Evolutionary conservation across 805 yeast species (phyloP).

Genomic region (Kregervanrija pseudodelftensis): DNA sequence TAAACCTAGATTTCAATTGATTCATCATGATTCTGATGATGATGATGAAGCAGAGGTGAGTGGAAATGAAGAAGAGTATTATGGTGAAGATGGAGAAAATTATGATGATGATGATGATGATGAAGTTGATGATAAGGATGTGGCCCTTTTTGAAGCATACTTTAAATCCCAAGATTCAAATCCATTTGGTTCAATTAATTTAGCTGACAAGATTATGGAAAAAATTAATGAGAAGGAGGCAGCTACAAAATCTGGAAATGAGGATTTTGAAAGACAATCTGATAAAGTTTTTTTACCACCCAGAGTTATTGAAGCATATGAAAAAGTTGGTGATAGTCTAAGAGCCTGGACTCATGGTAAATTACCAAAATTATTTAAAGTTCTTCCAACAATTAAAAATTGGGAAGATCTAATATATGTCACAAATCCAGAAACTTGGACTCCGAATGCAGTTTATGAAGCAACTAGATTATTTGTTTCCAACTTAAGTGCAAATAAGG

Average conservation of each 20-base stretch:
- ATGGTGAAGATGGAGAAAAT: constrained; percentile 32
- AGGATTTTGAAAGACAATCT: constrained; percentile 33
- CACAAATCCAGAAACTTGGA: constrained; percentile 89
- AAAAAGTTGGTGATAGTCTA: constrained; percentile 81
- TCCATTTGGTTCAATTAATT: constrained; percentile 45
- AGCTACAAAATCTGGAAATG: constrained; percentile 17
- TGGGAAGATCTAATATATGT: constrained; percentile 96
- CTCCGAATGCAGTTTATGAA: constrained; percentile 90
- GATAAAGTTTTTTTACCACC: constrained; percentile 90
- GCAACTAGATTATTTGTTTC: constrained; percentile 94
- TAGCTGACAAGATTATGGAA: constrained; percentile 93
- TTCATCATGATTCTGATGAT: constrained; percentile 31
- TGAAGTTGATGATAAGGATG: constrained; percentile 70
- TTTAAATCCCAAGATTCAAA: constrained; percentile 32
- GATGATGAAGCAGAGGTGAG: constrained; percentile 22
- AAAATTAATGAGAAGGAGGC: constrained; percentile 62
- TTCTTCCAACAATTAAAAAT: constrained; percentile 83
- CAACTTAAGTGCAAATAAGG: constrained; percentile 77
- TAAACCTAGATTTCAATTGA: constrained; percentile 24
- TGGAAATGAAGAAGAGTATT: constrained; percentile 20
- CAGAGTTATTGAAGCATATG: constrained; percentile 90
- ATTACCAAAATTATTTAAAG: constrained; percentile 92
- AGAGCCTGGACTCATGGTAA: constrained; percentile 92
- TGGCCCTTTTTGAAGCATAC: constrained; percentile 75
- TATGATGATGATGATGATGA: constrained; percentile 51